Conservation (phyloP, 257 asterid genomes). For the Solanum corneliomulleri region DNA sequence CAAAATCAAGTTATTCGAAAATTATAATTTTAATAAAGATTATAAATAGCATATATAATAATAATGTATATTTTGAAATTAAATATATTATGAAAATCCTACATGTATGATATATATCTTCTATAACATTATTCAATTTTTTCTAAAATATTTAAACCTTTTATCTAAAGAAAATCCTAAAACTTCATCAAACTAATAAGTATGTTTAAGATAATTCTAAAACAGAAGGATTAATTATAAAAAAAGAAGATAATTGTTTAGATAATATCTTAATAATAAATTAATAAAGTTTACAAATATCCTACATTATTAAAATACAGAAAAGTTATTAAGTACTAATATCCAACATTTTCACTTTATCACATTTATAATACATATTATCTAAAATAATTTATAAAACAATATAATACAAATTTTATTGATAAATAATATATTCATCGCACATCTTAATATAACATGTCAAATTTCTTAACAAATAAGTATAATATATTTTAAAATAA, state of each 20-base stretch:
- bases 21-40: background rate
- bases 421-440: too few relatives aligned
- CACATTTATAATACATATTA: too few relatives aligned
- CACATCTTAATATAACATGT: background rate
- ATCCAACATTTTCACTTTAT: too few relatives aligned
- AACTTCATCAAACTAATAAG: background rate
- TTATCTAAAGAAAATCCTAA: background rate
- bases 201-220: too few relatives aligned
- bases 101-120: background rate
- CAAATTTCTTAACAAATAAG: background rate
- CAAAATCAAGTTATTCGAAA: background rate
- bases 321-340: background rate
- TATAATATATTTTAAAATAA: too few relatives aligned
- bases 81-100: background rate
- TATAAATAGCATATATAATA: background rate
- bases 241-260: too few relatives aligned
- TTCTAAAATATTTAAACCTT: background rate
- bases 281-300: too few relatives aligned
- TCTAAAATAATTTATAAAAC: too few relatives aligned
- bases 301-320: background rate
- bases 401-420: too few relatives aligned
- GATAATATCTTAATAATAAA: too few relatives aligned
- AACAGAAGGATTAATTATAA: background rate
- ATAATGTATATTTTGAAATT: background rate
- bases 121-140: background rate